These are phyloP conservation scores for Dactylorhiza incarnata DNA, from an alignment of 106 monocot species.

Conservation along the genomic window DNA sequence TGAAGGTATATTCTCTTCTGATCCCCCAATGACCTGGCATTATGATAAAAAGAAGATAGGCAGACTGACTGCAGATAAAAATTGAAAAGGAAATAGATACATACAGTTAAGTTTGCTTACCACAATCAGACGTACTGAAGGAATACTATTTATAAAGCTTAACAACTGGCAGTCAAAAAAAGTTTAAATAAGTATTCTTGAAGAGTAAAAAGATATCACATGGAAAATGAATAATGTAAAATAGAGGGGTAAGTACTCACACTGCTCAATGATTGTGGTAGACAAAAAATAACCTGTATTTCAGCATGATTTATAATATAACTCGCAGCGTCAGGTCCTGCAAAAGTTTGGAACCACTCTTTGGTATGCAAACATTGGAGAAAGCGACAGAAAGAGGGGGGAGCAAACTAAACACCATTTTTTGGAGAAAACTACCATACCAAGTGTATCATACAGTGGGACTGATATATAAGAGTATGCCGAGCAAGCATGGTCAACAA, in stretches of 20 bases:
- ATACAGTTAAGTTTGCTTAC: slow-evolving; percentile 27
- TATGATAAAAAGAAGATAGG: slow-evolving; percentile 9
- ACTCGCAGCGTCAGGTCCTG: slow-evolving; percentile 96
- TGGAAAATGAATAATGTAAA: background rate
- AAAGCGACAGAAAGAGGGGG: background rate
- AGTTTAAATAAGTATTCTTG: background rate
- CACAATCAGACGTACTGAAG: slow-evolving; percentile 81
- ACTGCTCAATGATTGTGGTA: slow-evolving; percentile 67
- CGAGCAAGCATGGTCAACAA: slow-evolving; percentile 94
- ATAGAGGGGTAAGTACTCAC: slow-evolving; percentile 36
- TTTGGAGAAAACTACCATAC: slow-evolving; percentile 25
- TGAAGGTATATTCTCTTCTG: slow-evolving; percentile 65
- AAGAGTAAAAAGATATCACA: background rate
- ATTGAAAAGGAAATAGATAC: background rate
- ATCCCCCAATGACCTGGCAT: slow-evolving; percentile 72
- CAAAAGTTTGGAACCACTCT: slow-evolving; percentile 3
- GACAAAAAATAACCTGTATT: slow-evolving; percentile 78
- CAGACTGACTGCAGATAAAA: background rate
- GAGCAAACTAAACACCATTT: background rate
- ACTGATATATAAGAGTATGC: slow-evolving; percentile 93
- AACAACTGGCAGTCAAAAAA: slow-evolving; percentile 52
- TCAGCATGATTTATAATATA: slow-evolving; percentile 81
- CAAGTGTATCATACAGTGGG: slow-evolving; percentile 94
- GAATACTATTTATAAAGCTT: slow-evolving; percentile 71
- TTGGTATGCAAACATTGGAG: background rate